Evolutionary conservation across 768 basidiomycete species (phyloP), one percentile per base, ranked within the genome.

Genomic region (Mycena galopus): DNA sequence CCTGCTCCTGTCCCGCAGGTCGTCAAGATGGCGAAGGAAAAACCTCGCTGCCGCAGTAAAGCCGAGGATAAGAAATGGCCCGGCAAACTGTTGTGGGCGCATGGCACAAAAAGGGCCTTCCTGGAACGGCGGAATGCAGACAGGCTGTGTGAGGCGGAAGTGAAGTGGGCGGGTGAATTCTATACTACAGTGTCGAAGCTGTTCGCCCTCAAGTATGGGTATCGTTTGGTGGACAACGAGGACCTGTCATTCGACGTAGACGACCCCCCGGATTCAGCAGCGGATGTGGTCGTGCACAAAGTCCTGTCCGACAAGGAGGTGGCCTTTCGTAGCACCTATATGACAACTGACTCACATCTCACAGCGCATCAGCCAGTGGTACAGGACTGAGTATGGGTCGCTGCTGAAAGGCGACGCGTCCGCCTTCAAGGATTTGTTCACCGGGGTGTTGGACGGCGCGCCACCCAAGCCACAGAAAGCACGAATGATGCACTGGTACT

Each of bases 361-460:
- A 3, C 47, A 68, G 67, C 23, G 59, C 0, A 16, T 68, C 1
- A 59, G 67, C 0, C 3, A n/a, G 7, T 68, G 67, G 67, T 68
- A 61, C 29, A 47, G 67, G 6, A 1, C 10, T 2, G 25, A 37
- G 21, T 68, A 56, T 14, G 59, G 67, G 3, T 6, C 19, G 0
- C 50, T 55, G 14, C 5, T 67, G 0, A 51, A 59, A 9, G 32
- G n/a, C 11, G 67, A 61, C 7, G 19, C 53, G 30, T 21, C 25
- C 0, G 59, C 47, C 2, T 68, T 68, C 23, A 25, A 32, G 9
- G 50, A 68, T 19, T 19, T 68, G 2, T 61, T 68, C 58, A 39
- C 58, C 9, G 47, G 47, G 0, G n/a, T 32, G 0, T 21, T 53
- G 27, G 59, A 68, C 35, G 50, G 17, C 11, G 29, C 27, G 10